Evolutionary conservation across 176 grass and related monocot genomes (phyloP).

Genomic region (Alopecurus myosuroides): DNA sequence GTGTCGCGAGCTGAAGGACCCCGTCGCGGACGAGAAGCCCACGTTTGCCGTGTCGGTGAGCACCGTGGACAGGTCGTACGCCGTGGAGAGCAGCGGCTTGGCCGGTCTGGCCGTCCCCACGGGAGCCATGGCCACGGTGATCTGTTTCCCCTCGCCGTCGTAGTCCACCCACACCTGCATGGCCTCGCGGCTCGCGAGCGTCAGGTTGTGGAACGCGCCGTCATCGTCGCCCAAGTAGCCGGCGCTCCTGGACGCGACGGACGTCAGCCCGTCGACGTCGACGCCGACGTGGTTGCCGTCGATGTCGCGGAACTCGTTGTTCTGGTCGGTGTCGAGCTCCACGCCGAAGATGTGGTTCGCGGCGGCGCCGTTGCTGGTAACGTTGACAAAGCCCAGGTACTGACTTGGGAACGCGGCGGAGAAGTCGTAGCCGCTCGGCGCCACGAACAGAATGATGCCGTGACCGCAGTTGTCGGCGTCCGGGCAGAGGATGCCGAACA

Average conservation of each 20-base stretch:
- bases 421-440: constrained; percentile 28
- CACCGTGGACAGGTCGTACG: neutral
- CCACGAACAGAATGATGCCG: constrained; percentile 42
- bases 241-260: constrained; percentile 12
- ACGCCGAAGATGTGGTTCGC: constrained; percentile 42
- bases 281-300: constrained; percentile 52
- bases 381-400: constrained; percentile 49
- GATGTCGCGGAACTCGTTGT: constrained; percentile 45
- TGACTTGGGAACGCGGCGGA: constrained; percentile 13
- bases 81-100: neutral
- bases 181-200: neutral
- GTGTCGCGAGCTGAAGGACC: neutral
- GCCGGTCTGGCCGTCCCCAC: neutral
- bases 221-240: constrained; percentile 25
- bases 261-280: constrained; percentile 46
- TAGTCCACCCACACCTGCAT: constrained; percentile 6
- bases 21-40: neutral
- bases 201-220: neutral
- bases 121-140: neutral
- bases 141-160: neutral
- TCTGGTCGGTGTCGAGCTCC: constrained; percentile 50
- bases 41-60: constrained; percentile 8
- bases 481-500: constrained; percentile 21
- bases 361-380: constrained; percentile 20
- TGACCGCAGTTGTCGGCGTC: neutral